These are phyloP conservation scores for Hypoxylon cercidicola DNA, from an alignment of 495 filamentous ascomycete genomes.

Conservation along the genomic window DNA sequence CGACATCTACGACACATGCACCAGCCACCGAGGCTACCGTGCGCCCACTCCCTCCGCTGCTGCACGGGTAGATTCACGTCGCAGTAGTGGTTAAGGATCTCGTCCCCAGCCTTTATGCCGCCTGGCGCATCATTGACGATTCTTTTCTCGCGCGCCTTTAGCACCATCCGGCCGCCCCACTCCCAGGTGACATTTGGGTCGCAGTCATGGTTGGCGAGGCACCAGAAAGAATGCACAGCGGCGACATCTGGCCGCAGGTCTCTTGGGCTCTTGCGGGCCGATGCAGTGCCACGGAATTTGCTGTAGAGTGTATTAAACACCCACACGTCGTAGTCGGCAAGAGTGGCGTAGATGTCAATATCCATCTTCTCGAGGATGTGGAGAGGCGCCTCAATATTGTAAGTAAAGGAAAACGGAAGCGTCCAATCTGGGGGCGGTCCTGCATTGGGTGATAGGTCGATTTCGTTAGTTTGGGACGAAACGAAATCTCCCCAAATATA, in stretches of 20 bases:
- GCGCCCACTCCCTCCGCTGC: slow-evolving; percentile 87
- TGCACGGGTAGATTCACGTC: slow-evolving; percentile 81
- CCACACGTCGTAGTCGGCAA: slow-evolving; percentile 82
- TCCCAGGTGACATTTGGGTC: slow-evolving; percentile 95
- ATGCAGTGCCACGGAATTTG: slow-evolving; percentile 93
- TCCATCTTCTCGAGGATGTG: slow-evolving; percentile 93
- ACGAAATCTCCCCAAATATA: slow-evolving; percentile 92
- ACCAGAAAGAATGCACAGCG: slow-evolving; percentile 69
- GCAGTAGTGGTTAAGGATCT: slow-evolving; percentile 94
- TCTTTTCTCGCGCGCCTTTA: slow-evolving; percentile 61
- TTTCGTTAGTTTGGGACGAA: slow-evolving; percentile 58
- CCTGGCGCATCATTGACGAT: slow-evolving; percentile 51
- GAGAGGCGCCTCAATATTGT: slow-evolving; percentile 82
- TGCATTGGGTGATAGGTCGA: slow-evolving; percentile 59
- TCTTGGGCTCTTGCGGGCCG: slow-evolving; percentile 75
- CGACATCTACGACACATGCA: slow-evolving; percentile 86
- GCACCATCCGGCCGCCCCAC: slow-evolving; percentile 86
- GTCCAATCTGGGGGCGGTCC: slow-evolving; percentile 69
- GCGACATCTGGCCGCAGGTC: slow-evolving; percentile 83
- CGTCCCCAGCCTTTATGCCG: slow-evolving; percentile 79
- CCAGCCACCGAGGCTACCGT: slow-evolving; percentile 81
- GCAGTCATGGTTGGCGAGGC: slow-evolving; percentile 89
- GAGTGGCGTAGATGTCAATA: slow-evolving; percentile 78
- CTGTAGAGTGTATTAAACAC: slow-evolving; percentile 90
- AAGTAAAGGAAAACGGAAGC: slow-evolving; percentile 88